These are phyloP conservation scores for Rhodofomes roseus DNA, from an alignment of 1,284 basidiomycete species.

Conservation along the genomic window DNA sequence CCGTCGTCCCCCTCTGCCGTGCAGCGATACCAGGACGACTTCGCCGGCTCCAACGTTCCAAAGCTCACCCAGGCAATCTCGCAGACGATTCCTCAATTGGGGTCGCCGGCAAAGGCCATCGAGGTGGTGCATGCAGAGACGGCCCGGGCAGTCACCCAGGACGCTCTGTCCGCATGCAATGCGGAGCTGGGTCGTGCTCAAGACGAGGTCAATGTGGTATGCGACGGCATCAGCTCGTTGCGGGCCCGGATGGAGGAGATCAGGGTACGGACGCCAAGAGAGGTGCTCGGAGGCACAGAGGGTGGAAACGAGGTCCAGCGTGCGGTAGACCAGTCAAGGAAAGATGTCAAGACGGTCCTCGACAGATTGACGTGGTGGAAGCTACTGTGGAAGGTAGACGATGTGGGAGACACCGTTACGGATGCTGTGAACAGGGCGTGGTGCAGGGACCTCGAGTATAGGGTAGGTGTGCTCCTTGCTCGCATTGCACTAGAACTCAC, in stretches of 20 bases:
- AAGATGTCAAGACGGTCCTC: constrained; percentile 51
- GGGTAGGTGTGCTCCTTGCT: constrained; percentile 38
- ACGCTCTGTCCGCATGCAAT: constrained; percentile 33
- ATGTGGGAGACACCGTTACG: constrained; percentile 57
- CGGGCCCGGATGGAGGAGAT: constrained; percentile 31
- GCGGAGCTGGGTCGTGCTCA: constrained; percentile 24
- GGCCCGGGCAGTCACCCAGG: constrained; percentile 30
- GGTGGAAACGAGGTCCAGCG: constrained; percentile 40
- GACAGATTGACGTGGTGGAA: constrained; percentile 63
- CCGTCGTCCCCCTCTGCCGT: constrained; percentile 45
- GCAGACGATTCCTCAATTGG: constrained; percentile 25
- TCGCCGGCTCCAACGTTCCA: constrained; percentile 53
- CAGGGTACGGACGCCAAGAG: constrained; percentile 27
- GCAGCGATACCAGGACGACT: constrained; percentile 62
- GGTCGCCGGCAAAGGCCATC: constrained; percentile 6
- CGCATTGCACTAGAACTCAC: neutral
- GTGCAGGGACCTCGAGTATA: constrained; percentile 63
- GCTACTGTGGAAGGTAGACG: constrained; percentile 67
- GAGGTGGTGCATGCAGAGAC: constrained; percentile 26
- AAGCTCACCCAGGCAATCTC: constrained; percentile 41
- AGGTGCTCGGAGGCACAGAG: constrained; percentile 33
- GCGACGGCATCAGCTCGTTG: constrained; percentile 27
- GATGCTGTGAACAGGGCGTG: constrained; percentile 53
- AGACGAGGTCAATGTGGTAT: constrained; percentile 29
- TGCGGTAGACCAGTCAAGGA: constrained; percentile 46